Percentiles rank a stretch among this genome's conserved stretches.
These are phyloP conservation scores for Verruconis gallopava DNA, from an alignment of 2,329 filamentous ascomycete species.

Conservation along the genomic window DNA sequence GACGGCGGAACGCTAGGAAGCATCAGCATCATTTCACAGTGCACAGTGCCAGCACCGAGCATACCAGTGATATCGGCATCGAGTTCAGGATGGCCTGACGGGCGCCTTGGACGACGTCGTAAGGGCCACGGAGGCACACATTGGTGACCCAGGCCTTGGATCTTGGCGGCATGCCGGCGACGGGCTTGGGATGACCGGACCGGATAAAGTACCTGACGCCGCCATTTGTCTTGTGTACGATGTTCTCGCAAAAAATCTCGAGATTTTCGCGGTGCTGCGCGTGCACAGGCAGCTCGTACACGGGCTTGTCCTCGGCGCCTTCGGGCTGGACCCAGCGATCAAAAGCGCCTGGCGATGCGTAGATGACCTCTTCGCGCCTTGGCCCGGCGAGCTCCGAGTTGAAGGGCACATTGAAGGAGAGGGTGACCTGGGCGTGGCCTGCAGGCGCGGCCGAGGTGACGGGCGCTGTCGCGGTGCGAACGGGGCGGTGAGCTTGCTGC, in stretches of 20 bases:
- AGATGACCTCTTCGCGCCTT: conserved; percentile 86
- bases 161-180: conserved; percentile 38
- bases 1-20: conserved; percentile 44
- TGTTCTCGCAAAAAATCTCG: conserved; percentile 65
- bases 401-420: conserved; percentile 96
- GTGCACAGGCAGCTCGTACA: conserved; percentile 83
- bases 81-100: conserved; percentile 82
- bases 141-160: conserved; percentile 53
- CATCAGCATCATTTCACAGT: conserved; percentile 1
- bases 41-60: conserved; percentile 11
- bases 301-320: conserved; percentile 35
- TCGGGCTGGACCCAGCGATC: conserved; percentile 89
- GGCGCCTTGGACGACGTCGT: conserved; percentile 80
- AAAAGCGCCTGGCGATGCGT: conserved; percentile 77
- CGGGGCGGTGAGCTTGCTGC: conserved; percentile 29
- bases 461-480: conserved; percentile 38
- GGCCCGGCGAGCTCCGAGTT: conserved; percentile 83
- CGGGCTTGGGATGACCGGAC: conserved; percentile 59
- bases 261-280: conserved; percentile 72
- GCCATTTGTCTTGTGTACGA: conserved; percentile 51
- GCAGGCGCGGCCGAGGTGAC: conserved; percentile 40
- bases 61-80: conserved; percentile 72
- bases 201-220: conserved; percentile 73
- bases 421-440: conserved; percentile 68
- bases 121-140: conserved; percentile 70